A percentile compares a stretch with the other conserved stretches of the same genome.
These are phyloP conservation scores for Colletotrichum sp. DNA, from an alignment of 2,329 filamentous ascomycete species.

Conservation along the genomic window DNA sequence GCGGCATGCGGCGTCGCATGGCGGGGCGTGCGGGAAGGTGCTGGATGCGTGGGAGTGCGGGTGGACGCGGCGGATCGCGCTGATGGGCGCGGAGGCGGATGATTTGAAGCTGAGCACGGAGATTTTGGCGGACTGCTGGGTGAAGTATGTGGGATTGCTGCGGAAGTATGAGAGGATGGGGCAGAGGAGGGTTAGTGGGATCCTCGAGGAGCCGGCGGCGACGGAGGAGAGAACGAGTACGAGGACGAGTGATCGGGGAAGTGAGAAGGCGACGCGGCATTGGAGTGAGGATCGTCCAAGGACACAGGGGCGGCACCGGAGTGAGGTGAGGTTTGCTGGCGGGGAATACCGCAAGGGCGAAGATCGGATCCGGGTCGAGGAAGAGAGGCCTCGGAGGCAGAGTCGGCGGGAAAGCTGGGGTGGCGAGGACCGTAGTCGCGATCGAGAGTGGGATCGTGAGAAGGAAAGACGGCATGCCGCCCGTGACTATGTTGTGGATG, in stretches of 20 bases:
- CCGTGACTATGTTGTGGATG: neutral
- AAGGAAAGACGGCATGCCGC: neutral
- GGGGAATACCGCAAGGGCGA: neutral
- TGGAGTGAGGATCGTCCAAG: neutral
- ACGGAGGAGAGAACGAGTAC: neutral
- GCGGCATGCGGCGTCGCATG: neutral
- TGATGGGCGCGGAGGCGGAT: neutral
- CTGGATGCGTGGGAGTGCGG: neutral
- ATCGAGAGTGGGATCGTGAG: neutral
- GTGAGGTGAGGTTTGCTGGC: neutral
- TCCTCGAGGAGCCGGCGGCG: neutral
- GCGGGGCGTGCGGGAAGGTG: neutral
- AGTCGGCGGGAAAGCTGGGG: neutral
- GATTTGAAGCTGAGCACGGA: conserved; percentile 4
- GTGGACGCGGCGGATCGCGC: neutral
- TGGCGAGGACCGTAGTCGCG: neutral
- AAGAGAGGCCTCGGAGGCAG: neutral
- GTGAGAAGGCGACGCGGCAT: neutral
- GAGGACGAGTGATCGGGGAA: neutral
- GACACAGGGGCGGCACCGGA: neutral
- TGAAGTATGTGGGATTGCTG: conserved; percentile 4
- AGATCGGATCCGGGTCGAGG: neutral
- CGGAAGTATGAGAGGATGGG: conserved; percentile 9
- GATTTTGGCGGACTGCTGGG: conserved; percentile 9
- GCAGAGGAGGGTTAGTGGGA: conserved; percentile 1